These are phyloP conservation scores for Termitomyces sp. DNA, from an alignment of 768 basidiomycete genomes.

Conservation along the genomic window DNA sequence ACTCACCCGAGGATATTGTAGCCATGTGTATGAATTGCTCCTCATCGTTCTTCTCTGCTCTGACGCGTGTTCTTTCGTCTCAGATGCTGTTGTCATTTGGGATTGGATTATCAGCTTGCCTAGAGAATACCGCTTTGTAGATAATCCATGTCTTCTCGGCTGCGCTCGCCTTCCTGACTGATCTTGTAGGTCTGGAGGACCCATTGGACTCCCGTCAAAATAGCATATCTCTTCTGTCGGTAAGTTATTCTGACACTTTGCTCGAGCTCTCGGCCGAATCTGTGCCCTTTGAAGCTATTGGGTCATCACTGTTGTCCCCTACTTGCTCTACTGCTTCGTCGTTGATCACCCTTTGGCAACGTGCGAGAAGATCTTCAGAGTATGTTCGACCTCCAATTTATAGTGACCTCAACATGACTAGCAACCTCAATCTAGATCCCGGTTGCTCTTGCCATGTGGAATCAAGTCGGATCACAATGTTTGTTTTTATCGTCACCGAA, in stretches of 20 bases:
- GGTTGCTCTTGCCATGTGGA: slow-evolving; percentile 83
- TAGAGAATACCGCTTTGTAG: slow-evolving; percentile 75
- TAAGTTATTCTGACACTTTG: slow-evolving; percentile 31
- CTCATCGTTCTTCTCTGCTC: slow-evolving; percentile 24
- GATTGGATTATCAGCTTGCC: slow-evolving; percentile 81
- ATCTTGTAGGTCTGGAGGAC: slow-evolving; percentile 70
- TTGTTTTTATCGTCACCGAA: slow-evolving; percentile 18
- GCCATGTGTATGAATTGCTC: slow-evolving; percentile 61
- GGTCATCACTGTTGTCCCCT: slow-evolving; percentile 79
- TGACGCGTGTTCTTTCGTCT: slow-evolving; percentile 24
- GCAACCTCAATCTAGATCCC: slow-evolving; percentile 50
- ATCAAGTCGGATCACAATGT: slow-evolving; percentile 83
- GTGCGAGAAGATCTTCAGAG: slow-evolving; percentile 72
- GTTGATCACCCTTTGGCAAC: slow-evolving; percentile 60
- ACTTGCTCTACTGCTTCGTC: slow-evolving; percentile 74
- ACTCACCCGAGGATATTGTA: slow-evolving; percentile 34
- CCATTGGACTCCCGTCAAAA: slow-evolving; percentile 80
- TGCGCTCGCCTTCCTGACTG: slow-evolving; percentile 19
- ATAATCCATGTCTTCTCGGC: slow-evolving; percentile 22
- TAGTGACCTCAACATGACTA: neutral
- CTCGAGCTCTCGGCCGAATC: slow-evolving; percentile 12
- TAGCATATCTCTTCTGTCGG: slow-evolving; percentile 84
- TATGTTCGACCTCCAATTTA: slow-evolving; percentile 18
- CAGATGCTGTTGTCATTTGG: slow-evolving; percentile 82
- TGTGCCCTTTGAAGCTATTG: slow-evolving; percentile 53